Evolutionary conservation across 2,329 filamentous ascomycete species (phyloP).

Genomic region (Fusarium beomiforme): DNA sequence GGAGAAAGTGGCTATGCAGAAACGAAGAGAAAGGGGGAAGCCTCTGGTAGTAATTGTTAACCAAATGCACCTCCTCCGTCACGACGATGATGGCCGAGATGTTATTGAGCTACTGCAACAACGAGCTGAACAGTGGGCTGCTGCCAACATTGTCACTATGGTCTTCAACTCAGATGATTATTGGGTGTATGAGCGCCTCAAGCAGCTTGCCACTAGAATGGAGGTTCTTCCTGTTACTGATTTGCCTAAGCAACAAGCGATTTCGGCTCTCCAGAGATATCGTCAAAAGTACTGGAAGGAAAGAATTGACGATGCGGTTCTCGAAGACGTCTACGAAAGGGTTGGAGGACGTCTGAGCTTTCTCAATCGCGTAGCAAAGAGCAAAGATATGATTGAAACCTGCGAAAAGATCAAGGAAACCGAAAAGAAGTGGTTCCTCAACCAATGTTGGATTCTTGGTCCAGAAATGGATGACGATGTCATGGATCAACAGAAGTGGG

Average conservation of each 20-base stretch:
- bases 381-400: conserved; percentile 78
- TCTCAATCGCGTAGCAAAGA: conserved; percentile 89
- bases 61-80: conserved; percentile 87
- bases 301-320: conserved; percentile 59
- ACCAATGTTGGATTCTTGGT: conserved; percentile 79
- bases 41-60: conserved; percentile 96
- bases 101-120: conserved; percentile 95
- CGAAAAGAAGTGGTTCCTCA: conserved; percentile 81
- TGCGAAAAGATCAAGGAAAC: conserved; percentile 77
- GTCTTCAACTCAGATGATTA: conserved; percentile 98
- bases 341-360: conserved; percentile 91
- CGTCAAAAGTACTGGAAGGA: conserved; percentile 82
- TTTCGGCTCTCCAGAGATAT: conserved; percentile 81
- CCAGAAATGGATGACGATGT: conserved; percentile 92
- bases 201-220: conserved; percentile 93
- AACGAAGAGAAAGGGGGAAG: conserved; percentile 67
- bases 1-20: conserved; percentile 88
- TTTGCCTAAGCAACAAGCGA: conserved; percentile 79
- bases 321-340: conserved; percentile 84
- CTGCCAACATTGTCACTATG: conserved; percentile 87
- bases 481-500: conserved; percentile 98
- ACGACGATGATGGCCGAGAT: conserved; percentile 93
- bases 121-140: conserved; percentile 95
- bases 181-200: conserved; percentile 96
- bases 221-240: conserved; percentile 90